Evolutionary conservation across 805 yeast genomes (phyloP).

Genomic region (Tetrapisispora taiwanensis): DNA sequence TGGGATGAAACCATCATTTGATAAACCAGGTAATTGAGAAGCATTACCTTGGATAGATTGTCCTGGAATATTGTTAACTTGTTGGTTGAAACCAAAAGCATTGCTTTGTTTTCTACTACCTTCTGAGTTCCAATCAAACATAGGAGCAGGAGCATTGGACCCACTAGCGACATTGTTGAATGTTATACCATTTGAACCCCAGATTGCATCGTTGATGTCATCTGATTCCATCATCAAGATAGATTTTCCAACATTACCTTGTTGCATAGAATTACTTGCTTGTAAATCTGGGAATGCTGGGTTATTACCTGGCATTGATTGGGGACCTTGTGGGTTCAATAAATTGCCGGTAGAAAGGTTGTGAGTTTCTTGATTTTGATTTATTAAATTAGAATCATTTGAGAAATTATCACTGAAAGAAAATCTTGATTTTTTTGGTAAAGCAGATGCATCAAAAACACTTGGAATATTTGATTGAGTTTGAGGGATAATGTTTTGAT

Average conservation of each 20-base stretch:
- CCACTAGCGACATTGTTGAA: constrained; percentile 13
- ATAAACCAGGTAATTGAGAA: constrained; percentile 1
- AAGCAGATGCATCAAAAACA: constrained; percentile 31
- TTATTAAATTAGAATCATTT: constrained; percentile 14
- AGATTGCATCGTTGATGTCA: constrained; percentile 28
- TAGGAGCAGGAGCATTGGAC: constrained; percentile 26
- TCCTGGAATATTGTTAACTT: background rate
- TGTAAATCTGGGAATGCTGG: constrained; percentile 5
- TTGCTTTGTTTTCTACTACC: constrained; percentile 11
- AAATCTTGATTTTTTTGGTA: constrained; percentile 56
- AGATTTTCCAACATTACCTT: constrained; percentile 34
- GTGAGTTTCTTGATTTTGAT: constrained; percentile 3
- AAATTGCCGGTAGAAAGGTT: background rate
- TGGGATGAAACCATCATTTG: constrained; percentile 2
- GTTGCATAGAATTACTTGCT: constrained; percentile 6
- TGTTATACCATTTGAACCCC: constrained; percentile 28
- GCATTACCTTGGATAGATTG: background rate
- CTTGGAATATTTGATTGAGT: constrained; percentile 8
- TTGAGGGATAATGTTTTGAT: constrained; percentile 7
- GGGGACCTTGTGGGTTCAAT: background rate
- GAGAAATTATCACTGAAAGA: constrained; percentile 57
- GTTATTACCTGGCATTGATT: constrained; percentile 2
- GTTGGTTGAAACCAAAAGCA: constrained; percentile 1
- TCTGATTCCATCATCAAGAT: constrained; percentile 33
- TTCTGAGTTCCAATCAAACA: constrained; percentile 23